These are phyloP conservation scores for Stylonectria norvegica DNA, from an alignment of 2,329 filamentous ascomycete species.

Conservation along the genomic window DNA sequence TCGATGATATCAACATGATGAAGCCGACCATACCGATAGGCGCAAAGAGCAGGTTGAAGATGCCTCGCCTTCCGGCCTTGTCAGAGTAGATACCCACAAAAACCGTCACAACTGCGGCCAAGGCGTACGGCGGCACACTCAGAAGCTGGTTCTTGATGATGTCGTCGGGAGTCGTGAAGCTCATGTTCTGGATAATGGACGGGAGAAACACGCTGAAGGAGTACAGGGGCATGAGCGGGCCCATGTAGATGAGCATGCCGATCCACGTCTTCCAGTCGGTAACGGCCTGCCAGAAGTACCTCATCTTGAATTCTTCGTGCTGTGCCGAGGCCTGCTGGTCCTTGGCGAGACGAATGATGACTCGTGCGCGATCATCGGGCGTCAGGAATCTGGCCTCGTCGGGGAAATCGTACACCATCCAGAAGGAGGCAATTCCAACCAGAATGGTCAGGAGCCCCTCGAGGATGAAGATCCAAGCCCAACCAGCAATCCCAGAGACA, in stretches of 20 bases:
- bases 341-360: constrained; percentile 64
- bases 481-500: constrained; percentile 53
- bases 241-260: constrained; percentile 76
- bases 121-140: constrained; percentile 45
- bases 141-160: constrained; percentile 40
- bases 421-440: constrained; percentile 66
- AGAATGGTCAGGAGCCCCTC: constrained; percentile 69
- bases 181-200: constrained; percentile 63
- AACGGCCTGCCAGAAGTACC: constrained; percentile 67
- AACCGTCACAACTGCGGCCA: constrained; percentile 37
- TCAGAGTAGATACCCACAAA: constrained; percentile 67
- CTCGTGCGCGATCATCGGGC: constrained; percentile 64
- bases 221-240: constrained; percentile 67
- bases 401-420: constrained; percentile 80
- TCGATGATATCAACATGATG: constrained; percentile 68
- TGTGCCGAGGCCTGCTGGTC: constrained; percentile 74
- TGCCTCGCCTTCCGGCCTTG: constrained; percentile 65
- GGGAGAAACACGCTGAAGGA: constrained; percentile 76
- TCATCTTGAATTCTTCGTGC: constrained; percentile 70
- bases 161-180: constrained; percentile 34
- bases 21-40: constrained; percentile 74
- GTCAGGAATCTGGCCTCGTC: constrained; percentile 71
- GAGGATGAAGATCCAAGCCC: constrained; percentile 66
- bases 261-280: constrained; percentile 83
- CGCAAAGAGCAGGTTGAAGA: constrained; percentile 74